Base-by-base conservation (phyloP, 2,329 filamentous ascomycete species). In the Exophiala mesophila region DNA sequence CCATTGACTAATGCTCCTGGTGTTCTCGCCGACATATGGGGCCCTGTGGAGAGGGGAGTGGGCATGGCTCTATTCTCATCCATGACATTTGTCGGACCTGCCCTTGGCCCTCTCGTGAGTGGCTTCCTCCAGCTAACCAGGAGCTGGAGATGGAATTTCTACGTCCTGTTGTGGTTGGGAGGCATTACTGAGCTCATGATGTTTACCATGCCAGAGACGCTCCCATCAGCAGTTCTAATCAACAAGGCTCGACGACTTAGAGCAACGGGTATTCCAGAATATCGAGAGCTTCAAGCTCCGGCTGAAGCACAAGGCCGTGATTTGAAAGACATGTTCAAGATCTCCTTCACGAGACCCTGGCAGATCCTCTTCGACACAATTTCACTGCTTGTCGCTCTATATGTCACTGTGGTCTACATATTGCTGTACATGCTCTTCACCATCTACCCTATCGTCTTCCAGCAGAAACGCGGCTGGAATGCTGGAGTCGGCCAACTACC, bases 191-290 rank as follows among this genome's bases (percentile, higher is more conserved):
- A 60, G 4, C 15, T 66, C 5, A 41, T 76, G 3, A 72, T 80
- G 69, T 64, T 79, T 39, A 74, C 74, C 0, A 72, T 81, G 5
- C 78, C 77, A 1, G 77, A 81, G 54, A 81, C 78, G 0, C 70
- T 72, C 24, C 67, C 66, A 0, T 69, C 67, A 0, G 69, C 63
- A 3, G 65, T 82, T 3, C 62, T 82, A 17, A 57, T 66, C 2
- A 66, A 71, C 47, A 78, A 78, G 51, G 78, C 78, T 1, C 60
- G 60, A 33, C 67, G 76, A 3, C 69, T 82, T 21, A 63, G 73
- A 3, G 57, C 60, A 7, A 58, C 69, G 8, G 66, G 70, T 21
- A 66, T 78, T 2, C 65, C 68, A 0, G 74, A 73, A 0, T 77
- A 71, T 44, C 73, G 78, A 50, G 53, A 72, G 19, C 66, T 77